Conservation (phyloP, 495 filamentous ascomycete species). For the Penicillium psychrofluorescens region DNA sequence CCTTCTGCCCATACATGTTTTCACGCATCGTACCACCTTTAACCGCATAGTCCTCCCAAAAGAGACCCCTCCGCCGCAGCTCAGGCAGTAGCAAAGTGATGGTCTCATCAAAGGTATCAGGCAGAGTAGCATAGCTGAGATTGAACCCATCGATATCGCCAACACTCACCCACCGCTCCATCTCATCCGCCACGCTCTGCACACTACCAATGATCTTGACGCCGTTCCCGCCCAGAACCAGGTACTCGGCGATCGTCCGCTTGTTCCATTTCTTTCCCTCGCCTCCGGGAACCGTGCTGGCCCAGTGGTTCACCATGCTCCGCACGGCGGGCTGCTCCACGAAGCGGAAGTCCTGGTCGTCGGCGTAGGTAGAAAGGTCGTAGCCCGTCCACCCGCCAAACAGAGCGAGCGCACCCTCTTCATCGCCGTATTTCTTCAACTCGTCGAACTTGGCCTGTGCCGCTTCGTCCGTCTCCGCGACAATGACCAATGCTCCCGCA, state of each 20-base stretch:
- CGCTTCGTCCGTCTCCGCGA: conserved; percentile 47
- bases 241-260: conserved; percentile 51
- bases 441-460: conserved; percentile 45
- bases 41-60: conserved; percentile 39
- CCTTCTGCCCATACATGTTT: conserved; percentile 29
- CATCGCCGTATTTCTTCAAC: conserved; percentile 36
- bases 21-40: conserved; percentile 40
- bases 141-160: conserved; percentile 61
- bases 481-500: conserved; percentile 40
- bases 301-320: conserved; percentile 35
- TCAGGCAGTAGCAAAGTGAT: conserved; percentile 41
- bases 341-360: conserved; percentile 48
- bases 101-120: conserved; percentile 58
- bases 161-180: conserved; percentile 54
- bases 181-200: conserved; percentile 50
- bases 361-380: conserved; percentile 40
- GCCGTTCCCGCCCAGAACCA: conserved; percentile 52
- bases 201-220: conserved; percentile 50
- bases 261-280: conserved; percentile 53
- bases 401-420: conserved; percentile 45
- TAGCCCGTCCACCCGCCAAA: conserved; percentile 51
- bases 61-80: conserved; percentile 37
- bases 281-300: conserved; percentile 30
- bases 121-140: conserved; percentile 50
- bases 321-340: conserved; percentile 53